Evolutionary conservation across 2,329 filamentous ascomycete species (phyloP).

Genomic region (Colletotrichum sp.): DNA sequence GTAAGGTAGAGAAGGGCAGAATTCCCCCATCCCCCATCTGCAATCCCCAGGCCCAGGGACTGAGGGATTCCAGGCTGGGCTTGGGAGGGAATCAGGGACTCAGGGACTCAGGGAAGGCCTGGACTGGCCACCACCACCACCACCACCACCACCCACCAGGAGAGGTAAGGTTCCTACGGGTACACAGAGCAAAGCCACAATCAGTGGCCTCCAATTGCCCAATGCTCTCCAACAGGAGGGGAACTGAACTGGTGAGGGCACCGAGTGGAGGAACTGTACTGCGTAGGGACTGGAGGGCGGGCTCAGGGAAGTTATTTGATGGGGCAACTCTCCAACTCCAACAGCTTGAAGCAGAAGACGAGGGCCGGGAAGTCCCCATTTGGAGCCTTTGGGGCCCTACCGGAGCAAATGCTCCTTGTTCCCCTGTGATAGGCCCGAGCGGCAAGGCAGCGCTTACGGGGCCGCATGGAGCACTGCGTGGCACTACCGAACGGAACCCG

Average conservation of each 20-base stretch:
- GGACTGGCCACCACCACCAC: neutral
- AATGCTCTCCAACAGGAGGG: neutral
- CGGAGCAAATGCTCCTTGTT: conserved; percentile 20
- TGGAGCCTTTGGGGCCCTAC: neutral
- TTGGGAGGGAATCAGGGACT: neutral
- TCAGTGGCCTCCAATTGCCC: neutral
- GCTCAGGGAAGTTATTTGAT: neutral
- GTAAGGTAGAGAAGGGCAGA: neutral
- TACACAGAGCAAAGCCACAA: conserved; percentile 7
- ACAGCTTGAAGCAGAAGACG: neutral
- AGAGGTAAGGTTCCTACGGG: neutral
- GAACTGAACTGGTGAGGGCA: neutral
- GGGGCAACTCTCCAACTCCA: conserved; percentile 7
- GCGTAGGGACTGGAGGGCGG: neutral
- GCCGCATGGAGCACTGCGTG: conserved; percentile 13
- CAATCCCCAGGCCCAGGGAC: neutral
- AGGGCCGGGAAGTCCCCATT: neutral
- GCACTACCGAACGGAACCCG: conserved; percentile 5
- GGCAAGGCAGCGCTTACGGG: conserved; percentile 20
- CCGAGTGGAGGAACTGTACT: neutral
- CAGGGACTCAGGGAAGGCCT: neutral
- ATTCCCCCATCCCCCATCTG: neutral
- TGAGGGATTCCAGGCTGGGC: neutral
- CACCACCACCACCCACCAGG: neutral
- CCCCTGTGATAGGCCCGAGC: conserved; percentile 17